A percentile compares a stretch with the other conserved stretches of the same genome.
phyloP scores from a whole-genome alignment of 768 basidiomycete genomes.

The Tylopilus rubrobrunneus region DNA sequence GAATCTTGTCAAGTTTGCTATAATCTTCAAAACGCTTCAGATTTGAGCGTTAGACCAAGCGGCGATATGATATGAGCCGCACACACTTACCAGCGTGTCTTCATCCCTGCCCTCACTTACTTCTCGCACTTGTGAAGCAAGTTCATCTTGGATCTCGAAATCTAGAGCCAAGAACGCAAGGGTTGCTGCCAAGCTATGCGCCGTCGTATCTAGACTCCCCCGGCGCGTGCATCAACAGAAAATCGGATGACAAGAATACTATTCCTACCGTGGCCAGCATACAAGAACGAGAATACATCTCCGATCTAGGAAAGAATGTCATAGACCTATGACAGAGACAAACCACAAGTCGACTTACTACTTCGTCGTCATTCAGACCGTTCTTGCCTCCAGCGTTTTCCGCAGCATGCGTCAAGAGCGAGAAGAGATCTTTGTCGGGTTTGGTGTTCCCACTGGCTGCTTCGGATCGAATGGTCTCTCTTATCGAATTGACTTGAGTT shows the following conservation, averaged over 20 bases:
- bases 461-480: slow-evolving; percentile 3
- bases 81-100: slow-evolving; percentile 13
- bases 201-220: slow-evolving; percentile 25
- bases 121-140: slow-evolving; percentile 24
- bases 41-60: neutral
- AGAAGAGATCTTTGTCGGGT: slow-evolving; percentile 11
- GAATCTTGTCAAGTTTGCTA: slow-evolving; percentile 25
- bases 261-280: slow-evolving; percentile 52
- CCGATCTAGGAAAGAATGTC: slow-evolving; percentile 37
- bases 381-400: slow-evolving; percentile 15
- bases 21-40: slow-evolving; percentile 25
- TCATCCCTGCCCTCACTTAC: slow-evolving; percentile 20
- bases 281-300: slow-evolving; percentile 47
- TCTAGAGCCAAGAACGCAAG: slow-evolving; percentile 29
- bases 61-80: neutral
- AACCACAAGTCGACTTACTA: slow-evolving; percentile 4
- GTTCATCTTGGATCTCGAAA: slow-evolving; percentile 30
- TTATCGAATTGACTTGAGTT: slow-evolving; percentile 9
- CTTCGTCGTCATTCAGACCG: slow-evolving; percentile 11
- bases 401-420: slow-evolving; percentile 14
- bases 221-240: neutral
- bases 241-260: neutral
- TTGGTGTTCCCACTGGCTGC: neutral
- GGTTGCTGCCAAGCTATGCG: slow-evolving; percentile 29
- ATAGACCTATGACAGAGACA: neutral